Evolutionary conservation across 1,284 basidiomycete genomes (phyloP).

Genomic region (Apiotrichum laibachii): DNA sequence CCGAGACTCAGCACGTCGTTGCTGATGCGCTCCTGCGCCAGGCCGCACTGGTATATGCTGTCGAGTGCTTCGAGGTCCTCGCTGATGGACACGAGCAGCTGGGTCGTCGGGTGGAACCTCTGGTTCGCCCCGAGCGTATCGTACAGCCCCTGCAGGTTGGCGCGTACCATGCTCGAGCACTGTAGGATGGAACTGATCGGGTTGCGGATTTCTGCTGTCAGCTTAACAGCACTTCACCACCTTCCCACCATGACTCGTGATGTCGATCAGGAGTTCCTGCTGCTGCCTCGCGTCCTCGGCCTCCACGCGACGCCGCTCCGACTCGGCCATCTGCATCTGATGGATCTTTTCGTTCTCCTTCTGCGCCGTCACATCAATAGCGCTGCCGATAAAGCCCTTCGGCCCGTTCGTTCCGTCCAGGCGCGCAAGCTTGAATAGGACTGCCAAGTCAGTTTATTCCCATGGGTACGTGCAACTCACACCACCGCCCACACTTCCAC

Average conservation of each 20-base stretch:
- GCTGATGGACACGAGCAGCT: slow-evolving; percentile 16
- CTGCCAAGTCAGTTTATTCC: no score
- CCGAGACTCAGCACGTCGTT: slow-evolving; percentile 49
- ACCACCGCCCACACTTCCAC: no score
- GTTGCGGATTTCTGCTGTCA: slow-evolving; percentile 10
- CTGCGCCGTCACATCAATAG: slow-evolving; percentile 44
- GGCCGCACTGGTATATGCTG: slow-evolving; percentile 32
- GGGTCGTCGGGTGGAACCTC: slow-evolving; percentile 9
- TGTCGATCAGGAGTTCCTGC: slow-evolving; percentile 50
- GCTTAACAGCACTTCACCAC: slow-evolving; percentile 21
- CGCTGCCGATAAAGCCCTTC: slow-evolving; percentile 34
- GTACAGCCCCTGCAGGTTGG: slow-evolving; percentile 37
- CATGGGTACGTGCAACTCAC: no score
- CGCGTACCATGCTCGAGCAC: slow-evolving; percentile 47
- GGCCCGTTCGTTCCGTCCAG: no score
- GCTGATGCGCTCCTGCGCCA: slow-evolving; percentile 48
- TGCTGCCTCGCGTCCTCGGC: slow-evolving; percentile 48
- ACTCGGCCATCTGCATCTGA: slow-evolving; percentile 38
- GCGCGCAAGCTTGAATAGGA: no score
- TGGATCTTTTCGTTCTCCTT: slow-evolving; percentile 46
- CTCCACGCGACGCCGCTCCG: slow-evolving; percentile 42
- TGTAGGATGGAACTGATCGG: no score
- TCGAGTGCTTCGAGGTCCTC: slow-evolving; percentile 27
- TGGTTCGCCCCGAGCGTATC: slow-evolving; percentile 29
- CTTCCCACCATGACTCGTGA: slow-evolving; percentile 47